phyloP scores from a whole-genome alignment of 257 asterid genomes.

The Nicotiana paniculata region DNA sequence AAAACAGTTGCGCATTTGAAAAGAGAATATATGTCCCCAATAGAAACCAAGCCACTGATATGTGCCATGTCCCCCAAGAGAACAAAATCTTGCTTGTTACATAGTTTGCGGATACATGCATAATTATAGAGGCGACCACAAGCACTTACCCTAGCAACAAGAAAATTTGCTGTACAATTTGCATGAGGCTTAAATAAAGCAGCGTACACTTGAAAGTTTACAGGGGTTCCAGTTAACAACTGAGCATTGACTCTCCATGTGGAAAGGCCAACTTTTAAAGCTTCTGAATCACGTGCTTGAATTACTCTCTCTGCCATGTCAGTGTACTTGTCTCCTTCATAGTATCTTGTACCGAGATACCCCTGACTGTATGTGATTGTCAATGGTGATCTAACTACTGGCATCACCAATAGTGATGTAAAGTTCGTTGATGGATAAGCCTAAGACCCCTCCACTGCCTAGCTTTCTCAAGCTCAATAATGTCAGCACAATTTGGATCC shows the following conservation, averaged over 20 bases:
- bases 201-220: conserved; percentile 84
- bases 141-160: no score
- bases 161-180: conserved; percentile 49
- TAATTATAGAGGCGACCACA: no score
- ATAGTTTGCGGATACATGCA: no score
- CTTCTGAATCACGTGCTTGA: conserved; percentile 81
- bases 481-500: conserved; percentile 70
- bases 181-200: conserved; percentile 84
- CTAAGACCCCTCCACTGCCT: conserved; percentile 77
- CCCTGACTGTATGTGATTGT: conserved; percentile 85
- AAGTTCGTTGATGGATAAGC: conserved; percentile 12
- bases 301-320: conserved; percentile 89
- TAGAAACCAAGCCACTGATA: no score
- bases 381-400: conserved; percentile 89
- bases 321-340: conserved; percentile 72
- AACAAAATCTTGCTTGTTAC: no score
- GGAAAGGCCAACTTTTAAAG: conserved; percentile 62
- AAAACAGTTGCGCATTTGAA: no score
- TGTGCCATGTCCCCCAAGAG: no score
- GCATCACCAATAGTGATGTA: conserved; percentile 75
- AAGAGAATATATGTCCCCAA: no score
- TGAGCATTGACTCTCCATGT: conserved; percentile 96
- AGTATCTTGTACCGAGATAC: conserved; percentile 87
- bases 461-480: conserved; percentile 77
- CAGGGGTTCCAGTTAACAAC: conserved; percentile 79